Evolutionary conservation across 768 basidiomycete species (phyloP).

Genomic region (Leucogyrophana mollusca): DNA sequence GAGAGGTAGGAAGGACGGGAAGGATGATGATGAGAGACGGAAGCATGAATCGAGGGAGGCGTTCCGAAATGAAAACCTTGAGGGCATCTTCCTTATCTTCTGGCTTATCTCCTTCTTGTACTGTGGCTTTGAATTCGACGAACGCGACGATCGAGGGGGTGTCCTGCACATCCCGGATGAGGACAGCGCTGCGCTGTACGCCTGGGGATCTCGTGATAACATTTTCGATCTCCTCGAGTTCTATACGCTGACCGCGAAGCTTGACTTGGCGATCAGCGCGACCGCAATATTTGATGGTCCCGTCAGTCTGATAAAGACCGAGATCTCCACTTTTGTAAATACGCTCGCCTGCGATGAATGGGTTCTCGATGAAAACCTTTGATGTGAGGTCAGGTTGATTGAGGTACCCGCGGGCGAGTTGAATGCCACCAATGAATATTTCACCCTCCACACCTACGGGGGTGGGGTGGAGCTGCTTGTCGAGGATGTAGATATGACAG

Average conservation of each 20-base stretch:
- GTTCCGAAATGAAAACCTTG: constrained; percentile 25
- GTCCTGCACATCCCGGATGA: constrained; percentile 27
- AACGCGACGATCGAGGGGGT: constrained; percentile 28
- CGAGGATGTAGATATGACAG: constrained; percentile 19
- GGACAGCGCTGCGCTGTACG: constrained; percentile 19
- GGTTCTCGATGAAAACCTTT: constrained; percentile 25
- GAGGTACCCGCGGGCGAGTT: constrained; percentile 23
- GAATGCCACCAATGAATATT: constrained; percentile 22
- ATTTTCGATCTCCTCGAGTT: constrained; percentile 31
- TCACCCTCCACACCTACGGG: constrained; percentile 27
- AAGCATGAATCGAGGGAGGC: constrained; percentile 31
- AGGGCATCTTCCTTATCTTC: constrained; percentile 12
- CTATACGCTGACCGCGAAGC: constrained; percentile 32
- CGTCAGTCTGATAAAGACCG: constrained; percentile 23
- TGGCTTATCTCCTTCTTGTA: constrained; percentile 5
- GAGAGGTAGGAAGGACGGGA: constrained; percentile 20
- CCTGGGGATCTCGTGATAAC: constrained; percentile 22
- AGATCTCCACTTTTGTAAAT: constrained; percentile 32
- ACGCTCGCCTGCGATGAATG: constrained; percentile 26
- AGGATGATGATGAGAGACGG: constrained; percentile 26
- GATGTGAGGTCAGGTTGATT: constrained; percentile 26
- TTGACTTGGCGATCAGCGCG: constrained; percentile 33
- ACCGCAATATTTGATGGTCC: constrained; percentile 30
- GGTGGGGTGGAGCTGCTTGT: constrained; percentile 15
- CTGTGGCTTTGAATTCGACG: constrained; percentile 25